phyloP scores from a whole-genome alignment of 148 eudicot species.

The Diospyros kaki region DNA sequence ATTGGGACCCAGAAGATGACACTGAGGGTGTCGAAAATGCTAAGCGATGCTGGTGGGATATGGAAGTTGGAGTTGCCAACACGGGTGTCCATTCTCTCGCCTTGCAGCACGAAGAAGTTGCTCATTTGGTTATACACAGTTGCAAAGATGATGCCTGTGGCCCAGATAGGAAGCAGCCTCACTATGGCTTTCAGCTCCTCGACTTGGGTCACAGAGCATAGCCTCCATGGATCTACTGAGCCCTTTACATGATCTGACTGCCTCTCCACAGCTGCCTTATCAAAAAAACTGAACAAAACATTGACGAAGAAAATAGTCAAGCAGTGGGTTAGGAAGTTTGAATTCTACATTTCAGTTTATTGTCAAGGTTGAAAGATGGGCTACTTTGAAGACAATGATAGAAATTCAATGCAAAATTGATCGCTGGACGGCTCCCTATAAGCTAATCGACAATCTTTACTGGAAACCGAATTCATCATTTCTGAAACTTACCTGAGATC shows the following conservation, averaged over 20 bases:
- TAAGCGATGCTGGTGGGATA: constrained; percentile 66
- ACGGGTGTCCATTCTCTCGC: constrained; percentile 34
- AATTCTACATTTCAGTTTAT: too few species aligned
- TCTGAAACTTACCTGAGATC: constrained; percentile 29
- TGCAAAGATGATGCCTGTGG: constrained; percentile 49
- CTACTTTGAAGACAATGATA: too few species aligned
- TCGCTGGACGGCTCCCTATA: too few species aligned
- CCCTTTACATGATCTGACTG: constrained; percentile 25
- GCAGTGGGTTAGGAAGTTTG: too few species aligned
- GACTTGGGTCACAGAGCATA: constrained; percentile 66
- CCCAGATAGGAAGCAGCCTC: constrained; percentile 63
- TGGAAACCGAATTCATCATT: not conserved
- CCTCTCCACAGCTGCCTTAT: constrained; percentile 54
- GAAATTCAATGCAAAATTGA: too few species aligned
- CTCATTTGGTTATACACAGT: constrained; percentile 66
- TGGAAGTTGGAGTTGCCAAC: constrained; percentile 37
- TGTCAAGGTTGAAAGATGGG: too few species aligned
- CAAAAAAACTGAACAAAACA: constrained; percentile 43
- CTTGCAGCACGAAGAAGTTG: constrained; percentile 58
- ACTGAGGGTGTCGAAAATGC: constrained; percentile 57
- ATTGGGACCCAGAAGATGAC: constrained; percentile 71
- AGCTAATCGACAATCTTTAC: not conserved
- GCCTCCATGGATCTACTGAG: constrained; percentile 38
- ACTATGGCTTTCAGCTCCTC: constrained; percentile 68
- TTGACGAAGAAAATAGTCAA: too few species aligned